These are phyloP conservation scores for Nemania sp. DNA, from an alignment of 2,329 filamentous ascomycete genomes.

Conservation along the genomic window DNA sequence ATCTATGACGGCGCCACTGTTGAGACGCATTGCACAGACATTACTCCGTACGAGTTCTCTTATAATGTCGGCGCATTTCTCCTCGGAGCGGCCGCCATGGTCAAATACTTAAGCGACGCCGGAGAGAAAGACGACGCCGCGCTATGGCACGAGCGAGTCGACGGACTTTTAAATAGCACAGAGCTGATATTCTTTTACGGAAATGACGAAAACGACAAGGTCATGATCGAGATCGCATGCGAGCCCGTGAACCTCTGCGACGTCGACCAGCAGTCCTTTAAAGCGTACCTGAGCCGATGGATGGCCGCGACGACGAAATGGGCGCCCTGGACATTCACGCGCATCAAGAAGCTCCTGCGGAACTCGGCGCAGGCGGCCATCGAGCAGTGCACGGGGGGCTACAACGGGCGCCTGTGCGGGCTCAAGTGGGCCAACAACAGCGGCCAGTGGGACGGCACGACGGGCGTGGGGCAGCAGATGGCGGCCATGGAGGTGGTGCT, in stretches of 20 bases:
- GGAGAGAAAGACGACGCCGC: slow-evolving; percentile 40
- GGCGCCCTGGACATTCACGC: slow-evolving; percentile 60
- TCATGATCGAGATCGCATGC: slow-evolving; percentile 69
- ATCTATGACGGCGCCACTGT: slow-evolving; percentile 66
- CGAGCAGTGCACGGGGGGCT: slow-evolving; percentile 59
- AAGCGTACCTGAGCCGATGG: slow-evolving; percentile 65
- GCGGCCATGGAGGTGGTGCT: slow-evolving; percentile 67
- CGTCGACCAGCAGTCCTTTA: slow-evolving; percentile 65
- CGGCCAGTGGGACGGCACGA: slow-evolving; percentile 58
- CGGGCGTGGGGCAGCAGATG: slow-evolving; percentile 73
- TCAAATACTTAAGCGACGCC: slow-evolving; percentile 58
- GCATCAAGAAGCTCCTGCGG: slow-evolving; percentile 56
- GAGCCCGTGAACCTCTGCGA: slow-evolving; percentile 65
- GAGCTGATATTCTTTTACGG: slow-evolving; percentile 59
- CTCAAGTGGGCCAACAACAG: slow-evolving; percentile 59
- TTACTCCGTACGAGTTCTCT: slow-evolving; percentile 67
- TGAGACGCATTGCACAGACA: slow-evolving; percentile 57
- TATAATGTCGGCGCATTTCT: slow-evolving; percentile 71
- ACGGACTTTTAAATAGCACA: slow-evolving; percentile 58
- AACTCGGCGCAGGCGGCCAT: slow-evolving; percentile 61
- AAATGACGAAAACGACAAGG: slow-evolving; percentile 45
- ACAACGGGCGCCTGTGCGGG: slow-evolving; percentile 61
- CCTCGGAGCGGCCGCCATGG: slow-evolving; percentile 69
- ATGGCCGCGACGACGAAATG: slow-evolving; percentile 65
- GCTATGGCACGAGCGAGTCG: slow-evolving; percentile 61